Conservation (phyloP, 352 stramenopile species). For the Pythium sukuiense region DNA sequence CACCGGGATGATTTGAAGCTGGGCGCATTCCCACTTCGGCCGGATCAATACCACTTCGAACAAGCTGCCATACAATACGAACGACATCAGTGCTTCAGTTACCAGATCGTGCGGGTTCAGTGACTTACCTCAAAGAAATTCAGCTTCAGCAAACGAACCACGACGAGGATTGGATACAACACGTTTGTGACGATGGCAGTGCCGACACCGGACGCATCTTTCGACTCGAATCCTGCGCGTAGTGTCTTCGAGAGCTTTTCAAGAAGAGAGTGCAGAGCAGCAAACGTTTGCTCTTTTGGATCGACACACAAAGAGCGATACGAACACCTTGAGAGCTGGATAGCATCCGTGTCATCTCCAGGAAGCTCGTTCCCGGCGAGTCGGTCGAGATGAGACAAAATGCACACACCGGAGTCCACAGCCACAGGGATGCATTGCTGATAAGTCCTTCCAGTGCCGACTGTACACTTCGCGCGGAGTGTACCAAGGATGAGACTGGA, state of each 20-base stretch:
- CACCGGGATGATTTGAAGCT: constrained; percentile 36
- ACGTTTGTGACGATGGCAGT: constrained; percentile 39
- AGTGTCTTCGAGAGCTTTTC: constrained; percentile 39
- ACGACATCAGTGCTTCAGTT: neutral
- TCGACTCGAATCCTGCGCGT: constrained; percentile 18
- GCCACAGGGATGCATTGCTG: constrained; percentile 53
- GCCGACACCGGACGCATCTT: constrained; percentile 4
- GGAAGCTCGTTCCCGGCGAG: constrained; percentile 75
- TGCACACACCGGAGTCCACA: constrained; percentile 65
- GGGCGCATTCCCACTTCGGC: constrained; percentile 51
- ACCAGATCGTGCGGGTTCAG: neutral
- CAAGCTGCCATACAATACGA: constrained; percentile 42
- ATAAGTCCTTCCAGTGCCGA: constrained; percentile 23
- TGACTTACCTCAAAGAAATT: constrained; percentile 86
- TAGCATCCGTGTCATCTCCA: constrained; percentile 67
- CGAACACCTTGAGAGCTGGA: constrained; percentile 75
- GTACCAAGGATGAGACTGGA: constrained; percentile 46
- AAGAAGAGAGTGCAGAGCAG: constrained; percentile 55
- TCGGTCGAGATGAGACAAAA: constrained; percentile 79
- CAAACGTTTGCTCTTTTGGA: constrained; percentile 71
- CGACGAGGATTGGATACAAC: constrained; percentile 74
- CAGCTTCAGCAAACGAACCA: constrained; percentile 74
- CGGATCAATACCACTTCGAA: constrained; percentile 62
- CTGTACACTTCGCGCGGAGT: constrained; percentile 47
- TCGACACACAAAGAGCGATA: constrained; percentile 85